phyloP scores from a whole-genome alignment of 176 grass and related monocot genomes.

The Phoenix dactylifera region DNA sequence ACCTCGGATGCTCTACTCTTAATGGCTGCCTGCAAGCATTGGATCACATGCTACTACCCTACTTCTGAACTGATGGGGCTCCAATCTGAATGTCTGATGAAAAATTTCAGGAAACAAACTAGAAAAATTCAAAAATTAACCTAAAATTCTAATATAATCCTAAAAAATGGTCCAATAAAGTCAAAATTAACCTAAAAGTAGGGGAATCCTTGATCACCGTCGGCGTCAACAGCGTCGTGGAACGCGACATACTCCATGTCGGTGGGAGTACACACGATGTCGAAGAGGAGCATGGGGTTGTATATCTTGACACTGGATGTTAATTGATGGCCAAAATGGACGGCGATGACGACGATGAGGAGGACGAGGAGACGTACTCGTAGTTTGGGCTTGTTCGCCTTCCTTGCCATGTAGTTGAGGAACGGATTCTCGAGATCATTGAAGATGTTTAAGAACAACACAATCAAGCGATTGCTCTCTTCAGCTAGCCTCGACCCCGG shows the following conservation, averaged over 20 bases:
- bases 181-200: not conserved
- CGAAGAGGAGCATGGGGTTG: conserved; percentile 75
- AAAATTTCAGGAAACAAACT: conserved; percentile 41
- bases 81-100: conserved; percentile 60
- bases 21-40: conserved; percentile 69
- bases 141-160: conserved; percentile 12
- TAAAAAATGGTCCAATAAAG: not conserved
- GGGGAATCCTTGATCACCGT: conserved; percentile 34
- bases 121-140: not conserved
- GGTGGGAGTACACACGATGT: conserved; percentile 76
- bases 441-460: too few species aligned
- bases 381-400: too few species aligned
- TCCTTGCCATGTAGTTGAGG: too few species aligned
- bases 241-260: conserved; percentile 89
- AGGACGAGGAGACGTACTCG: not conserved
- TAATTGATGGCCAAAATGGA: conserved; percentile 58
- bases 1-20: conserved; percentile 80
- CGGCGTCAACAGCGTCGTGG: conserved; percentile 67
- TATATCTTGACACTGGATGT: conserved; percentile 59
- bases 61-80: conserved; percentile 59
- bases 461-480: too few species aligned
- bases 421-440: too few species aligned
- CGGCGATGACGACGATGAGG: not conserved
- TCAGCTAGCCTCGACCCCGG: too few species aligned
- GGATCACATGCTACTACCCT: conserved; percentile 70